A percentile compares a stretch with the other conserved stretches of the same genome.
phyloP scores from a whole-genome alignment of 352 stramenopile genomes.

The Thalassiosira mediterranea region DNA sequence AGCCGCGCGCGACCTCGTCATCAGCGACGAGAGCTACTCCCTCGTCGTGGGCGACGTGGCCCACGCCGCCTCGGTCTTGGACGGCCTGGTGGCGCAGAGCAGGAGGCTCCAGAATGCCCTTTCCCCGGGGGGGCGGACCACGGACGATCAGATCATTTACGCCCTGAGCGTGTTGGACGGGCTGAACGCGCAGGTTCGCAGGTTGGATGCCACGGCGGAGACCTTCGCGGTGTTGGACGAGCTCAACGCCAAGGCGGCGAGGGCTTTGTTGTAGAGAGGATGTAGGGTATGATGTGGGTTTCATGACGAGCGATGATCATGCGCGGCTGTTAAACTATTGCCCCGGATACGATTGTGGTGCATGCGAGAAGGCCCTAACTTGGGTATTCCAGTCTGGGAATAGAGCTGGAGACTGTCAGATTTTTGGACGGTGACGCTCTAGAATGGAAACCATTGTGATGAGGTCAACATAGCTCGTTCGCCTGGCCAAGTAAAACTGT shows the following conservation, averaged over 20 bases:
- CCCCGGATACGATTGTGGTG: too few species aligned
- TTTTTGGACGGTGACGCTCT: too few species aligned
- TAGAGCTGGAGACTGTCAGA: too few species aligned
- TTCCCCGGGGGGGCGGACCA: not conserved
- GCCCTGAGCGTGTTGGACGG: conserved; percentile 50
- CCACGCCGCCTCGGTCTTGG: conserved; percentile 39
- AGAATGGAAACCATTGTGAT: too few species aligned
- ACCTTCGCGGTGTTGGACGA: conserved; percentile 48
- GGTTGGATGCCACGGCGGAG: conserved; percentile 30
- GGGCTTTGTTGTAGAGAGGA: not conserved
- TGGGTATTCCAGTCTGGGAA: too few species aligned
- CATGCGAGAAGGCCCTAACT: too few species aligned
- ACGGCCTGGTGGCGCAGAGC: conserved; percentile 44
- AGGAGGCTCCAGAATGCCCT: conserved; percentile 29
- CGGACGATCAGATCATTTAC: conserved; percentile 45
- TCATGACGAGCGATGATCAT: too few species aligned
- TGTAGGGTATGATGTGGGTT: not conserved
- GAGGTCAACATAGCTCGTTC: too few species aligned
- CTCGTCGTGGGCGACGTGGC: conserved; percentile 9
- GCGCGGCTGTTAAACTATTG: too few species aligned
- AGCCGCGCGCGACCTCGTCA: conserved; percentile 26
- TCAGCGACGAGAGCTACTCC: conserved; percentile 21
- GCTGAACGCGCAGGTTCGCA: conserved; percentile 46
- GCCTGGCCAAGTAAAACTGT: too few species aligned
- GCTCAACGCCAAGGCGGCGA: conserved; percentile 37